Evolutionary conservation across 1,284 basidiomycete genomes (phyloP), one percentile per base, ranked within the genome.

Genomic region (Sporisorium exsertum): DNA sequence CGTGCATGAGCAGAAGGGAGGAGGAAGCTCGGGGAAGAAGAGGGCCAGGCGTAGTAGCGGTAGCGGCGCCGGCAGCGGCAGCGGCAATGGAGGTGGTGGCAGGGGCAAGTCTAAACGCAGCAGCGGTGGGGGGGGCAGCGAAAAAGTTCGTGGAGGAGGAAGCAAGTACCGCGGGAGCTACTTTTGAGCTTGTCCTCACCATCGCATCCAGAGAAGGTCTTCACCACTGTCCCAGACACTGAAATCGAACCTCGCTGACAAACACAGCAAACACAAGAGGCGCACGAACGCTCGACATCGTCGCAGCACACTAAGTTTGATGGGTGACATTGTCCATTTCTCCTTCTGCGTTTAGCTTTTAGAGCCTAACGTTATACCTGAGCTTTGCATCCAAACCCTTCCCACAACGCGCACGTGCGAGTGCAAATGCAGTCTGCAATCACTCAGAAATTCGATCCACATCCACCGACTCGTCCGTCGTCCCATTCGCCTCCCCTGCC

Each of bases 161-260:
- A 75, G 72, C 72, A 75, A 70, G 64, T 75, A 70, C 37, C 72
- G 64, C n/a, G 72, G 72, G 9, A 61, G 67, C 53, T 75, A 75
- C 53, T 70, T 75, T 13, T 13, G 15, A 20, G 29, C 33, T 24
- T 46, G 6, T 0, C 20, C 29, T 9, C 8, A 35, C 12, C 33
- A 35, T 32, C 29, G 29, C 29, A 32, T 32, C 29, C 10, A 32
- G 29, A 35, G 33, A 3, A 35, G 6, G 33, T 40, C 40, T 18
- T 13, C n/a, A n/a, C 20, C 40, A 43, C 40, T 20, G 40, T 43
- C 40, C 20, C n/a, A n/a, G n/a, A 43, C 18, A 15, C 6, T 15
- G 3, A 9, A 3, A 35, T 35, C 35, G 35, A 35, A 35, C 10
- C n/a, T n/a, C n/a, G 35, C 35, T 32, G 29, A 32, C 29, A 32